phyloP scores from a whole-genome alignment of 2,329 filamentous ascomycete genomes.

The Sporothrix luriei region DNA sequence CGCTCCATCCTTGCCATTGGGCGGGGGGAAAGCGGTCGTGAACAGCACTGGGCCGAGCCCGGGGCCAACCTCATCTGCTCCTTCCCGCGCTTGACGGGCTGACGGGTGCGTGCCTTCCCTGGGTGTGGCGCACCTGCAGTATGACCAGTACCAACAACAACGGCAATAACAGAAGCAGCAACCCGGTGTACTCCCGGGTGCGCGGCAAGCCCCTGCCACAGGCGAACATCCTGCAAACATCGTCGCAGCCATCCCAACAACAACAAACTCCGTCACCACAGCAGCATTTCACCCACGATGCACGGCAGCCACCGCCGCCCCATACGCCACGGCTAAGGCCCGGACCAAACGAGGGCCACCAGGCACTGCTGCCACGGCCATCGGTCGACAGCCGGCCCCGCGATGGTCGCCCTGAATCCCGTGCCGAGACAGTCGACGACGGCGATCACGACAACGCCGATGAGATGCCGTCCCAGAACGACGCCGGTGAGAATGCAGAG shows the following conservation, averaged over 20 bases:
- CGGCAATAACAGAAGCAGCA: slow-evolving; percentile 19
- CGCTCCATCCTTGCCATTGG: slow-evolving; percentile 5
- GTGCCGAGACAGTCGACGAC: neutral
- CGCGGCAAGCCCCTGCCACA: slow-evolving; percentile 10
- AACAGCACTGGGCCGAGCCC: neutral
- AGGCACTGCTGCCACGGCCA: slow-evolving; percentile 2
- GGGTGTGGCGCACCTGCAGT: neutral
- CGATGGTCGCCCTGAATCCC: neutral
- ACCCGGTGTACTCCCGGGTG: slow-evolving; percentile 15
- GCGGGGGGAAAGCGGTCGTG: slow-evolving; percentile 3
- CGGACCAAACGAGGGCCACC: neutral
- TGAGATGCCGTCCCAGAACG: slow-evolving; percentile 1
- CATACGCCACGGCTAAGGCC: slow-evolving; percentile 11
- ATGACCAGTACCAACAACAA: slow-evolving; percentile 9
- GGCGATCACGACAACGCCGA: neutral
- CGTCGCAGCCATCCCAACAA: neutral
- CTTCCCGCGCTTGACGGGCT: slow-evolving; percentile 9
- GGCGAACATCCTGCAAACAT: too few relatives aligned
- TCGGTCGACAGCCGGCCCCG: neutral
- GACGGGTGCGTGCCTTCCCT: slow-evolving; percentile 16
- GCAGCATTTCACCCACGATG: neutral
- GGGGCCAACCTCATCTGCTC: neutral
- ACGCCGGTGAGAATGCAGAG: neutral
- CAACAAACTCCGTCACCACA: neutral
- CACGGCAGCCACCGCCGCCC: neutral